Conservation (phyloP, 208 protist species). For the Leishmania gerbilli region DNA sequence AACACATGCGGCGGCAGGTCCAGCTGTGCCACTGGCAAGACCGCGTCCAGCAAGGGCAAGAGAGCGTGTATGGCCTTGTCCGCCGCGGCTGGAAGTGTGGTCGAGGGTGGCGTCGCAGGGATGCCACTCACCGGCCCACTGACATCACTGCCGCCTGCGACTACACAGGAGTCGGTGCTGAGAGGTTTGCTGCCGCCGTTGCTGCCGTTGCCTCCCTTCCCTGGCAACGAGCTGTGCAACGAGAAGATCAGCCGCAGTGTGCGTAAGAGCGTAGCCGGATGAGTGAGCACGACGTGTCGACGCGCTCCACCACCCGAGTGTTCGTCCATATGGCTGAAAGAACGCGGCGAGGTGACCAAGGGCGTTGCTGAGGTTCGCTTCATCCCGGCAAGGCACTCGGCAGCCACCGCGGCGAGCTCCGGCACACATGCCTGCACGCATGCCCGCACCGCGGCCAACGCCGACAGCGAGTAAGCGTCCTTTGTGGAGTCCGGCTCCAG, state of each 20-base stretch:
- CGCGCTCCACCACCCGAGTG: background rate
- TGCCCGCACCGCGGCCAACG: slow-evolving; percentile 20
- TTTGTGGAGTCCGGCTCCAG: slow-evolving; percentile 57
- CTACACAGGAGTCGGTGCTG: background rate
- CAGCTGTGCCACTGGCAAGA: slow-evolving; percentile 31
- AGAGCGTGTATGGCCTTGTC: slow-evolving; percentile 18
- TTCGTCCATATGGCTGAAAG: background rate
- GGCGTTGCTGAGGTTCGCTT: background rate
- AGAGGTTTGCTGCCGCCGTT: background rate
- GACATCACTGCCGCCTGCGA: background rate
- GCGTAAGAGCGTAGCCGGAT: slow-evolving; percentile 35
- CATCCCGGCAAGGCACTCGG: slow-evolving; percentile 16
- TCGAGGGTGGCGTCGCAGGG: background rate
- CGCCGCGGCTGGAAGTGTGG: background rate
- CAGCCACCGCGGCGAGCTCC: slow-evolving; percentile 22
- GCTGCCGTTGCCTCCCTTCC: background rate
- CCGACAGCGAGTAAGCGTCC: slow-evolving; percentile 25
- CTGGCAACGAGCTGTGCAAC: slow-evolving; percentile 8
- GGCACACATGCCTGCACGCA: slow-evolving; percentile 32
- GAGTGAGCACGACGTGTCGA: slow-evolving; percentile 12
- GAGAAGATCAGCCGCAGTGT: slow-evolving; percentile 41
- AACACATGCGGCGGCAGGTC: slow-evolving; percentile 35
- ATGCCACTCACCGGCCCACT: background rate
- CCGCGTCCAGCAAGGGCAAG: slow-evolving; percentile 31
- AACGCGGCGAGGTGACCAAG: background rate